Percentiles rank a stretch among this genome's conserved stretches.
These are phyloP conservation scores for Cutaneotrichosporon curvatum DNA, from an alignment of 1,284 basidiomycete genomes.

Conservation along the genomic window DNA sequence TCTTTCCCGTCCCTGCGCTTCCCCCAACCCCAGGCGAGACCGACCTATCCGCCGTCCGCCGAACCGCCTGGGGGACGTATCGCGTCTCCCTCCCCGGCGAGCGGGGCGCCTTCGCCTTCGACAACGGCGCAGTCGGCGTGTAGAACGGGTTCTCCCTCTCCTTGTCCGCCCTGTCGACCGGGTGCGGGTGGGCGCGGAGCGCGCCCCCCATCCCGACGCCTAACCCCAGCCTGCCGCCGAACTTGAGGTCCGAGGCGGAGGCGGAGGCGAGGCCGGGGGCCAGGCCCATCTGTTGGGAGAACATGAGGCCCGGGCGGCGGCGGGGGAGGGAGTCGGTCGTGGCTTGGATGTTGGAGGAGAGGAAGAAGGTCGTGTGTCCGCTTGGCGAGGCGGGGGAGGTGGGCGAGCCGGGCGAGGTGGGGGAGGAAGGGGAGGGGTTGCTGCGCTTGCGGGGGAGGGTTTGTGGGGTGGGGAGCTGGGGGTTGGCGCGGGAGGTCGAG, in stretches of 20 bases:
- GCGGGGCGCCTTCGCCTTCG: background rate
- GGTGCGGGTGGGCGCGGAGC: constrained; percentile 16
- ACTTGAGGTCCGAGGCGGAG: constrained; percentile 4
- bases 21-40: too few relatives aligned
- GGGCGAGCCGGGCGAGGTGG: background rate
- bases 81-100: constrained; percentile 12
- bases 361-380: constrained; percentile 36
- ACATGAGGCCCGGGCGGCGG: constrained; percentile 36
- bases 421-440: background rate
- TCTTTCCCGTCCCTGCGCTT: too few relatives aligned
- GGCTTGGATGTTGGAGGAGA: constrained; percentile 16
- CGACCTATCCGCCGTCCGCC: constrained; percentile 10
- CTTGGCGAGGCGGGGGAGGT: constrained; percentile 24
- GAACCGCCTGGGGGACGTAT: constrained; percentile 14
- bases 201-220: constrained; percentile 41
- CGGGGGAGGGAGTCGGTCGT: constrained; percentile 12
- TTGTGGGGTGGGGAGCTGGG: constrained; percentile 52
- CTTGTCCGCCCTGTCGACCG: constrained; percentile 23
- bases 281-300: constrained; percentile 42
- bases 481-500: background rate
- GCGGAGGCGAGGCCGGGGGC: constrained; percentile 4
- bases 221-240: constrained; percentile 23
- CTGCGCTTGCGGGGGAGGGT: constrained; percentile 47
- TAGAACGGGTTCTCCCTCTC: constrained; percentile 37
- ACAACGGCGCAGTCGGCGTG: background rate